These are phyloP conservation scores for Cyclotella baltica DNA, from an alignment of 108 stramenopile genomes.

Conservation along the genomic window DNA sequence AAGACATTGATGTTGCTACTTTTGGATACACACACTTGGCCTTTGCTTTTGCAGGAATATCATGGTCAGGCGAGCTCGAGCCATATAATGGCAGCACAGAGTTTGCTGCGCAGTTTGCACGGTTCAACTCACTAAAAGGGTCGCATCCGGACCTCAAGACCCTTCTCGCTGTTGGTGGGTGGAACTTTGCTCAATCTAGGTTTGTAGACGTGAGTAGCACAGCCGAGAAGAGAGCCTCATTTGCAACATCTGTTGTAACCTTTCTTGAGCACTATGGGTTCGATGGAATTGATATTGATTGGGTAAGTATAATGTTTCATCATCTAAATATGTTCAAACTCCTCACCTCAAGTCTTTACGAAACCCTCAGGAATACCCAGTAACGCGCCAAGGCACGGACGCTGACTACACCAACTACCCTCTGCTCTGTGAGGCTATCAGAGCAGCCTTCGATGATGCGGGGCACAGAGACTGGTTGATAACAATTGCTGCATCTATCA, in stretches of 20 bases:
- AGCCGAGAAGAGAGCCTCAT: slow-evolving; percentile 14
- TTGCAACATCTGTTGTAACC: slow-evolving; percentile 34
- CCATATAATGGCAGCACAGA: slow-evolving; percentile 22
- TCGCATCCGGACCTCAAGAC: slow-evolving; percentile 37
- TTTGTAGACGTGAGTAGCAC: slow-evolving; percentile 36
- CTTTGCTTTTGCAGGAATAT: slow-evolving; percentile 37
- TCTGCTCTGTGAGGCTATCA: slow-evolving; percentile 28
- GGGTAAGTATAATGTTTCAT: too few relatives aligned
- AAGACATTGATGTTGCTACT: slow-evolving; percentile 26
- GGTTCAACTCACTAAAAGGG: slow-evolving; percentile 36
- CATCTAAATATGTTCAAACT: too few relatives aligned
- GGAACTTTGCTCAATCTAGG: slow-evolving; percentile 40
- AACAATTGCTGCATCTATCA: slow-evolving; percentile 38
- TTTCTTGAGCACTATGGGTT: slow-evolving; percentile 25
- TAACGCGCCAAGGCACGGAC: slow-evolving; percentile 25
- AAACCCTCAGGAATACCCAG: too few relatives aligned
- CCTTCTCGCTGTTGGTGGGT: slow-evolving; percentile 43
- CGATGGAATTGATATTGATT: slow-evolving; percentile 48
- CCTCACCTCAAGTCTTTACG: too few relatives aligned
- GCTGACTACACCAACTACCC: slow-evolving; percentile 47
- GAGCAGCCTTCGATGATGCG: slow-evolving; percentile 26
- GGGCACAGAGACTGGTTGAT: slow-evolving; percentile 41
- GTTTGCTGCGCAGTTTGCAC: slow-evolving; percentile 14
- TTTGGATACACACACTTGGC: slow-evolving; percentile 52
- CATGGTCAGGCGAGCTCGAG: slow-evolving; percentile 11